These are phyloP conservation scores for Cyanodermella asteris DNA, from an alignment of 2,329 filamentous ascomycete genomes.

Conservation along the genomic window DNA sequence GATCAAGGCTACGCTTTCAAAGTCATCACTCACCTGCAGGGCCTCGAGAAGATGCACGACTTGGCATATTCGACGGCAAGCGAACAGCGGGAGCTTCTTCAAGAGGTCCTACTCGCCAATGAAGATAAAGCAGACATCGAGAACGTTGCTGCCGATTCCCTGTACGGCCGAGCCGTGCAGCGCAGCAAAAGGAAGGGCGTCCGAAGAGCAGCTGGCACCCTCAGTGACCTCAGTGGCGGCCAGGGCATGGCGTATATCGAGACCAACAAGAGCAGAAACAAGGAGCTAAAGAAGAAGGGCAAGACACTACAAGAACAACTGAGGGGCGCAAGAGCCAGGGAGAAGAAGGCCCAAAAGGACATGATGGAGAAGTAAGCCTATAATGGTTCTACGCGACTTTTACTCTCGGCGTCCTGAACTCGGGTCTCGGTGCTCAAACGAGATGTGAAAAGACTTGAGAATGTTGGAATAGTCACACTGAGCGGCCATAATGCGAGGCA, in stretches of 20 bases:
- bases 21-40: constrained; percentile 86
- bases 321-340: too few species aligned
- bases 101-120: constrained; percentile 74
- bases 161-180: constrained; percentile 30
- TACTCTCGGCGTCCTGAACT: too few species aligned
- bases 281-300: constrained; percentile 40
- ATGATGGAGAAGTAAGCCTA: too few species aligned
- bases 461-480: too few species aligned
- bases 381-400: too few species aligned
- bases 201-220: constrained; percentile 59
- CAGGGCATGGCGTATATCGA: constrained; percentile 72
- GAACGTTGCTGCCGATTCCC: constrained; percentile 45
- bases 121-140: constrained; percentile 53
- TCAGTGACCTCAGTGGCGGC: constrained; percentile 72
- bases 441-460: too few species aligned
- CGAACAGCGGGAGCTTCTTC: constrained; percentile 67
- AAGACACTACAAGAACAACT: too few species aligned
- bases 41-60: constrained; percentile 63
- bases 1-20: constrained; percentile 99
- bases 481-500: too few species aligned
- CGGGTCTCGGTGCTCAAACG: too few species aligned
- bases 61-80: constrained; percentile 59
- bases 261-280: constrained; percentile 53
- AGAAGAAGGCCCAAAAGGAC: too few species aligned
- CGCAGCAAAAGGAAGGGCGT: constrained; percentile 33